Percentiles rank a stretch among this genome's conserved stretches.
phyloP scores from a whole-genome alignment of 2,329 filamentous ascomycete genomes.

The Paecilomyces formosus region DNA sequence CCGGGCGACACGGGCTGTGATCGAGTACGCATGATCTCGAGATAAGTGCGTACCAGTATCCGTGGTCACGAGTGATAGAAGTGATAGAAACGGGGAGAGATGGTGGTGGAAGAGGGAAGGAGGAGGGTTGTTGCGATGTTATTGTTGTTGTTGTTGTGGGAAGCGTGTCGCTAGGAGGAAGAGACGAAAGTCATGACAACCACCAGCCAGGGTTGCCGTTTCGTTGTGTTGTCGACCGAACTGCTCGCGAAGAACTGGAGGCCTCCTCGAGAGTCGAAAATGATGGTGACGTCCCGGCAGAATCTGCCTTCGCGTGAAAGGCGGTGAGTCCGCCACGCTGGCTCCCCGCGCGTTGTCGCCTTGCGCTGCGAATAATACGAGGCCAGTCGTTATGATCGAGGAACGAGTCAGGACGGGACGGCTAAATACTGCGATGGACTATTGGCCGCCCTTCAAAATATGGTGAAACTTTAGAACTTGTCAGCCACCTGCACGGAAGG shows the following conservation, averaged over 20 bases:
- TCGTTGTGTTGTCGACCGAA: not conserved
- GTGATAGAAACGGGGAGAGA: not conserved
- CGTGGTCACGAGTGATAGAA: not conserved
- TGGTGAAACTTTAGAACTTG: not conserved
- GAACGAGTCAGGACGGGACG: not conserved
- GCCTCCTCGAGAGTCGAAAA: not conserved
- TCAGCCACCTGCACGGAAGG: not conserved
- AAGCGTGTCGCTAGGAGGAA: slow-evolving; percentile 3
- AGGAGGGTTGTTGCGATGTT: not conserved
- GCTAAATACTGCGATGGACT: not conserved
- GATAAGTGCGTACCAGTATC: slow-evolving; percentile 1
- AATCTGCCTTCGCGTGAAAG: not conserved
- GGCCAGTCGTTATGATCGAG: not conserved
- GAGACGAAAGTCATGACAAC: slow-evolving; percentile 2
- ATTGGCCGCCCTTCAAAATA: not conserved
- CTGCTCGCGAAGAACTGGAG: not conserved
- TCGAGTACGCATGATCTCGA: slow-evolving; percentile 28
- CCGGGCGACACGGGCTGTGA: slow-evolving; percentile 29
- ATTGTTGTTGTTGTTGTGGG: slow-evolving; percentile 1
- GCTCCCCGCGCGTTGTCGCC: not conserved
- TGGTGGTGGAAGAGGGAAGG: not conserved
- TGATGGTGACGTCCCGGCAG: slow-evolving; percentile 4
- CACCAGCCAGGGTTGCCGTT: not conserved
- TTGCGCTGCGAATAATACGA: not conserved
- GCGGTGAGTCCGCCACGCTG: slow-evolving; percentile 1